These are phyloP conservation scores for Herpetospermum pedunculosum DNA, from an alignment of 306 rosid genomes.

Conservation along the genomic window DNA sequence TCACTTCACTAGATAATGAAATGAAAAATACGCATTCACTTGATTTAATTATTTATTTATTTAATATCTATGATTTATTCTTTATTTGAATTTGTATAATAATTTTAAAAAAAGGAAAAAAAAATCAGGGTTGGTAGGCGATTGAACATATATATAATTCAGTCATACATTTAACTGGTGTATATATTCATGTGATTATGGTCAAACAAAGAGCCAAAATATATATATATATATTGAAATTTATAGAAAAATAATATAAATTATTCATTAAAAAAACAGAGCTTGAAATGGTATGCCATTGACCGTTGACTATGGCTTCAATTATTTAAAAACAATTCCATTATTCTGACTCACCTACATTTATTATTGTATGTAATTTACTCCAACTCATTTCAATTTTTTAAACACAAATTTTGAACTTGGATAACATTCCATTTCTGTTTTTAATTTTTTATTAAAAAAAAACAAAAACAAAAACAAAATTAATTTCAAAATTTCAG, in stretches of 20 bases:
- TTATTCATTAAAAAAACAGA: not conserved
- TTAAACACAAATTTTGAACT: not conserved
- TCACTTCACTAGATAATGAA: too few relatives aligned
- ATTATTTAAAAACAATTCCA: not conserved
- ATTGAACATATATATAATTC: not conserved
- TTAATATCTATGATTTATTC: not conserved
- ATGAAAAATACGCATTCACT: not conserved
- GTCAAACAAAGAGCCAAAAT: not conserved
- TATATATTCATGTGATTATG: not conserved
- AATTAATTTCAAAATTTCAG: too few relatives aligned
- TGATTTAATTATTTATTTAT: too few relatives aligned
- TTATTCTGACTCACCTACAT: not conserved
- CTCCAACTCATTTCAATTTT: not conserved
- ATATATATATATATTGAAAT: not conserved
- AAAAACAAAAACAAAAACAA: too few relatives aligned
- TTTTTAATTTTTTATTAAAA: too few relatives aligned
- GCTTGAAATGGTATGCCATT: not conserved
- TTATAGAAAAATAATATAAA: not conserved
- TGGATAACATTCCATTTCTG: not conserved
- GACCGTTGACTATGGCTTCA: not conserved
- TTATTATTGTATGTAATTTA: not conserved
- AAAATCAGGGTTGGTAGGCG: not conserved
- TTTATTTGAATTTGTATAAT: not conserved
- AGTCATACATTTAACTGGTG: not conserved
- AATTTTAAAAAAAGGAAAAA: not conserved